Evolutionary conservation across 345 rosid species (phyloP).

Genomic region (Garcia nutans): DNA sequence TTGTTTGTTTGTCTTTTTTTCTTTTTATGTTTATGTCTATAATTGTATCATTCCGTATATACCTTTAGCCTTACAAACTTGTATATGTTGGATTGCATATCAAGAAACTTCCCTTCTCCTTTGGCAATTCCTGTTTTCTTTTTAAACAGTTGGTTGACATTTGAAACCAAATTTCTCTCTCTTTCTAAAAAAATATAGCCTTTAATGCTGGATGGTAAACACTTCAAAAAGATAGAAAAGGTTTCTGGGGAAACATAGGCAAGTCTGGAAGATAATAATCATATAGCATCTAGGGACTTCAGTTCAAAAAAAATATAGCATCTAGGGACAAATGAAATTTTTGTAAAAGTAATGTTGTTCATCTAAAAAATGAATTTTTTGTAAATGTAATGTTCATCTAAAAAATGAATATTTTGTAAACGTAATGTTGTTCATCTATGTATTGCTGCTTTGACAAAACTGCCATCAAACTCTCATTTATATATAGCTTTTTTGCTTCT

Average conservation of each 20-base stretch:
- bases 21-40: background rate
- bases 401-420: background rate
- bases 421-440: background rate
- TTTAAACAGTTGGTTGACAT: background rate
- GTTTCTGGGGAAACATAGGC: background rate
- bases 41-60: background rate
- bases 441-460: background rate
- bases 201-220: background rate
- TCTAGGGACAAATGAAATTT: too few species aligned
- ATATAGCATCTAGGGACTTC: too few species aligned
- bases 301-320: too few species aligned
- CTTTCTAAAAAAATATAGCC: background rate
- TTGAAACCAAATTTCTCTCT: background rate
- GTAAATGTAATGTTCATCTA: too few species aligned
- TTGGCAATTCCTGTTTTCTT: background rate
- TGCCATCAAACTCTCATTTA: constrained; percentile 1
- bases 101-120: background rate
- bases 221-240: background rate
- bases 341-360: too few species aligned
- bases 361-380: too few species aligned
- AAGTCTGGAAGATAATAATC: background rate
- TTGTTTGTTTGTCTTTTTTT: background rate
- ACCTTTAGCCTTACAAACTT: background rate
- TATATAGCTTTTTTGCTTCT: background rate
- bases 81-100: background rate